Evolutionary conservation across 306 rosid species (phyloP), one percentile per base, ranked within the genome.

Genomic region (Begonia fuchsioides): DNA sequence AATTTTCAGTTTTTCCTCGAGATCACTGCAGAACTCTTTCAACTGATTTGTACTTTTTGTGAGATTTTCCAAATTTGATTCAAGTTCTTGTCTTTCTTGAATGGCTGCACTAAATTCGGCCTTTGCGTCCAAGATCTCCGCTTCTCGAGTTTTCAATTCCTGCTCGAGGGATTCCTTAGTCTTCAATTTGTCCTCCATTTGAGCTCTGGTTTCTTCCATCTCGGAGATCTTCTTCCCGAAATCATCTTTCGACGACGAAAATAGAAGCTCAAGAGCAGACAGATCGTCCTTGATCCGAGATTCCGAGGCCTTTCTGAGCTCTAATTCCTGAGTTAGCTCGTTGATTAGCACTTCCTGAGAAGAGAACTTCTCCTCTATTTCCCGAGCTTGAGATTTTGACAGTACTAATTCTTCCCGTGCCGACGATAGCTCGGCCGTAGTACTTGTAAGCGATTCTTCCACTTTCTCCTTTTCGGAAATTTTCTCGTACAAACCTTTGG

Each of bases 401-500:
- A 53, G 76, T 26, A 66, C 57, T 67, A 84, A 63, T 62, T 81
- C 95, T 50, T 80, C 95, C 63, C 76, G 90, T 51, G 64, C 52
- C 0, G 77, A 62, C 59, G 94, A 72, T 55, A 81, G 87, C 68
- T 81, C 85, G 1, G 80, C 70, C n/a, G 68, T 54, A 3, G 94
- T 71, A 54, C 69, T 61, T 48, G 77, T 57, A 47, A 90, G 82
- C 47, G 87, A 77, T 63, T 71, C 87, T 73, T 85, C 78, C 26
- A 79, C 77, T 67, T 84, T 90, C 15, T 72, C 57, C 72, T 78
- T 72, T 60, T 84, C 92, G 3, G 76, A 69, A 46, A 77, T 67
- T 67, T 79, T 81, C 12, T 75, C 82, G 59, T 72, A 53, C 54
- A 77, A 50, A 17, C 82, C 92, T 74, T 90, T 79, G 65, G 85